Conservation (phyloP, 257 asterid species). For the Cordia subcordata region DNA sequence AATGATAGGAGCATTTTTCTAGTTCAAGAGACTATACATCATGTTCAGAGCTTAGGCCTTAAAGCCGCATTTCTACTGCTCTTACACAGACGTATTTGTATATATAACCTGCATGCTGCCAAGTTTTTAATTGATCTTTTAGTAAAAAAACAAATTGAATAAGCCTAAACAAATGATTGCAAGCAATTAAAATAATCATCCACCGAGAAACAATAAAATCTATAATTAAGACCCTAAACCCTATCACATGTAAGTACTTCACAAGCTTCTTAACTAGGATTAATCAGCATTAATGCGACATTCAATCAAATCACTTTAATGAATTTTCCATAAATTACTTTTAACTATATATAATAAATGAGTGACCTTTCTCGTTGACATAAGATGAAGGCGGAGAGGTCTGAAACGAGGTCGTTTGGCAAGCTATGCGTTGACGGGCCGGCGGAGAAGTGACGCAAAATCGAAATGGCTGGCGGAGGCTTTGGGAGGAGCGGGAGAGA, state of each 20-base stretch:
- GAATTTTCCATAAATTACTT: not conserved
- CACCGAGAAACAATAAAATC: not conserved
- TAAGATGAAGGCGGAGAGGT: slow-evolving; percentile 33
- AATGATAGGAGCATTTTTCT: too few species aligned
- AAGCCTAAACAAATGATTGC: not conserved
- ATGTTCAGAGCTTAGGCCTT: too few species aligned
- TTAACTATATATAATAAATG: not conserved
- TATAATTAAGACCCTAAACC: too few species aligned
- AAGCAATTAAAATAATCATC: not conserved
- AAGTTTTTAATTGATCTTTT: too few species aligned
- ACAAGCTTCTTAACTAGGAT: not conserved
- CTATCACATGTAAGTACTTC: not conserved
- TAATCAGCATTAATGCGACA: not conserved
- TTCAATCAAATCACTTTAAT: not conserved
- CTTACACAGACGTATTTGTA: not conserved
- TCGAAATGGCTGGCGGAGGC: slow-evolving; percentile 19
- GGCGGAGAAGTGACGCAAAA: slow-evolving; percentile 32
- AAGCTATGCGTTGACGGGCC: slow-evolving; percentile 50
- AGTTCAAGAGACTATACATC: too few species aligned
- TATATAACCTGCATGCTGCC: not conserved
- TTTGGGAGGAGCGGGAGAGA: slow-evolving; percentile 18
- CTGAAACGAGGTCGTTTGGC: slow-evolving; percentile 54
- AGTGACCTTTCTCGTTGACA: slow-evolving; percentile 52
- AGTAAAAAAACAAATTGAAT: not conserved
- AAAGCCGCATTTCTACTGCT: too few species aligned